Evolutionary conservation across 202 grass and related monocot species (phyloP).

Genomic region (Zizania palustris): DNA sequence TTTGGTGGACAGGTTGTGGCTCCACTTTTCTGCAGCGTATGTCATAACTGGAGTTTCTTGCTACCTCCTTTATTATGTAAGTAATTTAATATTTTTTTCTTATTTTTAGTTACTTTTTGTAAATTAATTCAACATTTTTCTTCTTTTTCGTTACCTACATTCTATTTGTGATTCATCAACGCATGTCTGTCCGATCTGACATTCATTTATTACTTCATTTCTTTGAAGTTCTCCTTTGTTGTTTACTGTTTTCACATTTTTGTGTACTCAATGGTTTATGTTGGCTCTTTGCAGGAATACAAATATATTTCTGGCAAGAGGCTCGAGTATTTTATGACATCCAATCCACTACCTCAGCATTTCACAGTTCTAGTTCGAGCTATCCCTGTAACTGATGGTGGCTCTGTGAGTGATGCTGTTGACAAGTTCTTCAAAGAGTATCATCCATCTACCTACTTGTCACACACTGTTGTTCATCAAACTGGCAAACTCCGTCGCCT

Average conservation of each 20-base stretch:
- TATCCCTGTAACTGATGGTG: conserved; percentile 62
- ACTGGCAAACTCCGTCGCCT: conserved; percentile 84
- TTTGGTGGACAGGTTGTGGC: conserved; percentile 80
- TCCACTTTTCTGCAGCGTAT: conserved; percentile 93
- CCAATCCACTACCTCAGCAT: conserved; percentile 72
- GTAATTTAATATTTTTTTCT: conserved; percentile 40
- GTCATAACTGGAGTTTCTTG: conserved; percentile 77
- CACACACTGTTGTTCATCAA: conserved; percentile 65
- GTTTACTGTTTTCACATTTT: conserved; percentile 36
- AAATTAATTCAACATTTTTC: not conserved
- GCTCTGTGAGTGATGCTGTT: conserved; percentile 70
- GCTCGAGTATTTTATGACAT: conserved; percentile 72
- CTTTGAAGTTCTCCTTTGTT: not conserved
- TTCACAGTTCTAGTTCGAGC: conserved; percentile 92
- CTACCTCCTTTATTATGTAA: conserved; percentile 88
- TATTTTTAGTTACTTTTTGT: not conserved
- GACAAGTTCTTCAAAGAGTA: conserved; percentile 85
- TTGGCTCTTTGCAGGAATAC: conserved; percentile 63
- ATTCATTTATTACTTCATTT: not conserved
- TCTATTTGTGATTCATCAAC: conserved; percentile 11
- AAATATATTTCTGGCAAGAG: conserved; percentile 86
- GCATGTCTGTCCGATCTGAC: not conserved
- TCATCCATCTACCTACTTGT: conserved; percentile 82
- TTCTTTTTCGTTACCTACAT: conserved; percentile 9
- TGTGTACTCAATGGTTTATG: conserved; percentile 1